phyloP scores from a whole-genome alignment of 1,284 basidiomycete species.

The Hypsizygus ulmarius region DNA sequence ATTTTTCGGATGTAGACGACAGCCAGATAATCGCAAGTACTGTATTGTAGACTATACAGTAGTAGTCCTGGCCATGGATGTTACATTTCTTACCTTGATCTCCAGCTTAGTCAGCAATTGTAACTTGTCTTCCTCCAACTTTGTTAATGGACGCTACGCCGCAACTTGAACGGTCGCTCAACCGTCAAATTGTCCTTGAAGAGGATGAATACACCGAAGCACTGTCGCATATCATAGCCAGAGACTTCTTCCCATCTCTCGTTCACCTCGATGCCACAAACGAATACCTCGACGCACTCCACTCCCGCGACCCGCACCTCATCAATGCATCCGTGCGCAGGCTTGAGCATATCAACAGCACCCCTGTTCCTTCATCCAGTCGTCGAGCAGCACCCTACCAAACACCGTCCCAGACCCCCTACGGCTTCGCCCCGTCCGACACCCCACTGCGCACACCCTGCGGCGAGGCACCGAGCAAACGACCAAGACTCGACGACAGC shows the following conservation, averaged over 20 bases:
- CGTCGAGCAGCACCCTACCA: slow-evolving; percentile 39
- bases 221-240: slow-evolving; percentile 90
- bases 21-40: slow-evolving; percentile 9
- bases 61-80: too few relatives aligned
- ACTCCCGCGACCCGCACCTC: slow-evolving; percentile 67
- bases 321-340: slow-evolving; percentile 73
- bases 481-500: slow-evolving; percentile 53
- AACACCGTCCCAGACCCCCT: slow-evolving; percentile 67
- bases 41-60: neutral
- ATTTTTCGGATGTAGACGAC: slow-evolving; percentile 1
- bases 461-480: slow-evolving; percentile 47
- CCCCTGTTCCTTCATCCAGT: slow-evolving; percentile 41
- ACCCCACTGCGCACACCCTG: slow-evolving; percentile 57
- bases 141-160: slow-evolving; percentile 13
- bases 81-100: neutral
- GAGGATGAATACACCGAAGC: slow-evolving; percentile 95
- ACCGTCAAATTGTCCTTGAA: slow-evolving; percentile 73
- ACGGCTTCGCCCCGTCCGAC: slow-evolving; percentile 55
- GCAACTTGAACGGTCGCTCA: slow-evolving; percentile 53
- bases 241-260: slow-evolving; percentile 96
- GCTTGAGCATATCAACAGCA: slow-evolving; percentile 60
- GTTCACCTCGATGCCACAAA: slow-evolving; percentile 86
- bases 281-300: slow-evolving; percentile 77
- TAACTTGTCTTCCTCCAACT: neutral
- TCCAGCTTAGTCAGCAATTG: neutral